phyloP scores from a whole-genome alignment of 2,329 filamentous ascomycete species.

The Botrytis galanthina region DNA sequence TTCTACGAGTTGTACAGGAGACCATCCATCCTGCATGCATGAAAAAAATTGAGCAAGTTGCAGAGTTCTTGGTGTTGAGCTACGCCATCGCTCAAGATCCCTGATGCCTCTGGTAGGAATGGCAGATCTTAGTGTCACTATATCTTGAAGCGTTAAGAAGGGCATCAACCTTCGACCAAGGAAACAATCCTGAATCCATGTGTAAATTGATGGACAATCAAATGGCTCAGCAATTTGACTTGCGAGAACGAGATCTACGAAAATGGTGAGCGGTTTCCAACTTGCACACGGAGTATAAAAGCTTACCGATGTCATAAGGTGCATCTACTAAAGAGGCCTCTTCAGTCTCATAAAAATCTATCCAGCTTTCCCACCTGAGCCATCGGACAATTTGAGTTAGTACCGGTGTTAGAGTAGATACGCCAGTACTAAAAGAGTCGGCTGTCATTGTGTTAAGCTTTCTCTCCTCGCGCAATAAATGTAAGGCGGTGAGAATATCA shows the following conservation, averaged over 20 bases:
- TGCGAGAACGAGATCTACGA: conserved; percentile 26
- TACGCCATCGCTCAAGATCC: conserved; percentile 31
- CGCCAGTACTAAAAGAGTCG: conserved; percentile 46
- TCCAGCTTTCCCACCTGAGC: conserved; percentile 72
- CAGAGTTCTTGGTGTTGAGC: conserved; percentile 61
- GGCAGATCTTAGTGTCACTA: conserved; percentile 41
- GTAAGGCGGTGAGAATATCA: conserved; percentile 71
- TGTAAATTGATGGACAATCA: conserved; percentile 57
- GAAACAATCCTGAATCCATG: conserved; percentile 49
- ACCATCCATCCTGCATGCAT: conserved; percentile 50
- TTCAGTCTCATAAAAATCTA: conserved; percentile 60
- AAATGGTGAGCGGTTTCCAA: not conserved
- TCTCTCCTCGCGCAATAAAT: conserved; percentile 84
- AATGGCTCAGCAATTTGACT: conserved; percentile 48
- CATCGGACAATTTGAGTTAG: conserved; percentile 79
- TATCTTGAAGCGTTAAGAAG: conserved; percentile 51
- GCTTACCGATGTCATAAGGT: conserved; percentile 53
- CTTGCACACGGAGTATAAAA: not conserved
- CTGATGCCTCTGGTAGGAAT: conserved; percentile 23
- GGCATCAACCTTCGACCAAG: conserved; percentile 37
- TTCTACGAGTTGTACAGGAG: conserved; percentile 65
- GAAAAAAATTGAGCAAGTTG: conserved; percentile 69
- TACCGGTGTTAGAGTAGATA: conserved; percentile 63
- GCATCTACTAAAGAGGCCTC: conserved; percentile 51
- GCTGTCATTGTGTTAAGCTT: conserved; percentile 67